Percentiles rank a stretch among this genome's conserved stretches.
Conservation (phyloP, 2,329 filamentous ascomycete species). For the Colletotrichum somersetense region DNA sequence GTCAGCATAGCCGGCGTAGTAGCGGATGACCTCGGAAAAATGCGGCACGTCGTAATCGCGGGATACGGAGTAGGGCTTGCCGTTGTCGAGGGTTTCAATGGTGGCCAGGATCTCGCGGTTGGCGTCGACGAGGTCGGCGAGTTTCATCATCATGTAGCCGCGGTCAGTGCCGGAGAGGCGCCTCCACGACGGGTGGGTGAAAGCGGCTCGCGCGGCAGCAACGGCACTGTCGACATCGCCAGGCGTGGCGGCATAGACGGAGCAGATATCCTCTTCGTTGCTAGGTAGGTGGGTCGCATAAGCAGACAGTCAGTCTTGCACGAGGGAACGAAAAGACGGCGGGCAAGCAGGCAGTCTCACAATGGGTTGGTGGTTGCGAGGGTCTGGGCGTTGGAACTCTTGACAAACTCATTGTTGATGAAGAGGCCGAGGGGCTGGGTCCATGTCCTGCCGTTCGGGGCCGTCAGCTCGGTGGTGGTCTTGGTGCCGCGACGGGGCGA, state of each 20-base stretch:
- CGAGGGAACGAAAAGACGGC: neutral
- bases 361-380: slow-evolving; percentile 77
- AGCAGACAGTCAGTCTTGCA: neutral
- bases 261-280: slow-evolving; percentile 75
- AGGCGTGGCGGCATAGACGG: slow-evolving; percentile 76
- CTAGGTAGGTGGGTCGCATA: slow-evolving; percentile 44
- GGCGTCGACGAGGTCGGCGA: slow-evolving; percentile 76
- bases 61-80: slow-evolving; percentile 78
- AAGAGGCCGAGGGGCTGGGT: slow-evolving; percentile 82
- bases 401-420: slow-evolving; percentile 85
- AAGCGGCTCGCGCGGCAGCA: slow-evolving; percentile 75
- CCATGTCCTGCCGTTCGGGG: slow-evolving; percentile 82
- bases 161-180: slow-evolving; percentile 76
- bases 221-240: slow-evolving; percentile 80
- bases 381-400: slow-evolving; percentile 73
- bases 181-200: slow-evolving; percentile 76
- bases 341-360: slow-evolving; percentile 55
- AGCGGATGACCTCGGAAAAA: slow-evolving; percentile 67
- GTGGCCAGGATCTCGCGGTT: slow-evolving; percentile 65
- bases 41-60: slow-evolving; percentile 72
- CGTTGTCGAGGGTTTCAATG: slow-evolving; percentile 83
- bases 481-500: slow-evolving; percentile 40
- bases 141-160: slow-evolving; percentile 75
- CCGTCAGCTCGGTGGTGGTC: slow-evolving; percentile 69
- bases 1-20: slow-evolving; percentile 85